Conservation (phyloP, 129 eudicot species). For the Lonicera japonica region DNA sequence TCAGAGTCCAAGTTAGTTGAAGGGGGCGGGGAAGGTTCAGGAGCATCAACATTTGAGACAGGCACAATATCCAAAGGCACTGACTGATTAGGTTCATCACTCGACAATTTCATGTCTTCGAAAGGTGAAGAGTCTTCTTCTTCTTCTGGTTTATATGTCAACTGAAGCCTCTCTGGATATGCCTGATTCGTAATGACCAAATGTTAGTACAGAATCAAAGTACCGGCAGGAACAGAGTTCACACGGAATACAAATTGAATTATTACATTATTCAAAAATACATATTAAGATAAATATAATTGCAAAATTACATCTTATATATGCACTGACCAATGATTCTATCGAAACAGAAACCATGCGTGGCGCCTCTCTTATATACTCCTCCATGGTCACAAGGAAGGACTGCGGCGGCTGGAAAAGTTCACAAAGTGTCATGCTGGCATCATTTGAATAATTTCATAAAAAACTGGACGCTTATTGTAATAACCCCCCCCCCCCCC, state of each 20-base stretch:
- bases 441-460: background rate
- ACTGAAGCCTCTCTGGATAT: conserved; percentile 83
- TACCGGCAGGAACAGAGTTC: background rate
- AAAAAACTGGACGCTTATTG: background rate
- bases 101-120: conserved; percentile 36
- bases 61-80: conserved; percentile 34
- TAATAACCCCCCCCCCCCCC: too few species aligned
- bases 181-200: conserved; percentile 48
- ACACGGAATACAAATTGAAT: background rate
- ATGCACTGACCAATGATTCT: conserved; percentile 57
- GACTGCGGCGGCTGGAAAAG: conserved; percentile 94
- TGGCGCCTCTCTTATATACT: conserved; percentile 96
- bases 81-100: conserved; percentile 45
- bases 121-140: conserved; percentile 27
- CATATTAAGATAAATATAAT: background rate
- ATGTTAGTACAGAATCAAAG: background rate
- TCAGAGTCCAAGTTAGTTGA: conserved; percentile 63
- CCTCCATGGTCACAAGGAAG: conserved; percentile 95
- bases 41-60: conserved; percentile 35
- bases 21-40: conserved; percentile 34
- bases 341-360: conserved; percentile 64
- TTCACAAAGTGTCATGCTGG: background rate
- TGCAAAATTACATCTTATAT: too few species aligned
- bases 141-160: conserved; percentile 80
- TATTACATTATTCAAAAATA: background rate